Evolutionary conservation across 1,139 yeast genomes (phyloP), one percentile per base, ranked within the genome.

Genomic region (Magnusiomyces paraingens): DNA sequence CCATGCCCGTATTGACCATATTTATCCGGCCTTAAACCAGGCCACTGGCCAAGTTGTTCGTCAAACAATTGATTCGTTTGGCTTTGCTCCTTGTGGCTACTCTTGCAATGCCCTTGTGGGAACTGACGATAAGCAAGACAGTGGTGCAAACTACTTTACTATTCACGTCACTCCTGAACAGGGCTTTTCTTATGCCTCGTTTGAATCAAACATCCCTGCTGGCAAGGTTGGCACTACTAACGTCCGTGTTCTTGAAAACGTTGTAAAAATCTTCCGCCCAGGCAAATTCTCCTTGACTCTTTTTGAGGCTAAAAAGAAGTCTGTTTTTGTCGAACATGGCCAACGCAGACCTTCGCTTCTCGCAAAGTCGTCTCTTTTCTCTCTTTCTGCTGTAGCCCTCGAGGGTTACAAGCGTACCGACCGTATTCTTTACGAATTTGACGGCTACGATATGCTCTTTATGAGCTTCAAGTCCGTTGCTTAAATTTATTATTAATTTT

Each of bases 131-230:
- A 26, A 26, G 32, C 32, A 26, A 26, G 42, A 36, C n/a, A 73
- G 80, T 53, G 75, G 72, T 49, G 72, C 74, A 48, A 80, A 79
- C 67, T 93, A 91, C 73, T 90, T 88, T 67, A 93, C 98, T 17
- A 76, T 91, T 58, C 99, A 93, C 69, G 87, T 93, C 44, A 93
- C 99, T 0, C 99, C 99, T 0, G 98, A 93, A 69, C 70, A 76
- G 18, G 95, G 93, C 35, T 93, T 95, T 89, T 88, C 96, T 2
- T 93, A 93, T 70, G 98, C 98, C 14, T 87, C 96, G 15, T 93
- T 91, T 70, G 98, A 93, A 68, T 83, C 97, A 18, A 93, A 88
- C 67, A 88, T 83, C 50, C 82, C 84, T 11, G 73, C 80, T 3
- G 69, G 73, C 15, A 68, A 69, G 53, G 68, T 68, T 43, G 71